Evolutionary conservation across 495 filamentous ascomycete species (phyloP).

Genomic region (Lasiosphaeria hispida): DNA sequence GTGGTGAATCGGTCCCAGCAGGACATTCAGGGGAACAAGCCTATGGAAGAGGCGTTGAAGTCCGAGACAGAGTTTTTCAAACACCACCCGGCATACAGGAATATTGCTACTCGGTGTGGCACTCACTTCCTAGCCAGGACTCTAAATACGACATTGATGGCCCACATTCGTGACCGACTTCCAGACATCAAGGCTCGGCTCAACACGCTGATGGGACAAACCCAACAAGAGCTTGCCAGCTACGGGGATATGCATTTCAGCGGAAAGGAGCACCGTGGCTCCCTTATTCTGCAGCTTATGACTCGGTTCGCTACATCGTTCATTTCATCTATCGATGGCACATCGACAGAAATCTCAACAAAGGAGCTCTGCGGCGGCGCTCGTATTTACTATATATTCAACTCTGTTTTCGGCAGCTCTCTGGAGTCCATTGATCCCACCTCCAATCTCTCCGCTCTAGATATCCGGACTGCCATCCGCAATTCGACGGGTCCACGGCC

Average conservation of each 20-base stretch:
- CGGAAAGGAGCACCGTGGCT: slow-evolving; percentile 93
- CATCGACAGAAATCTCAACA: slow-evolving; percentile 96
- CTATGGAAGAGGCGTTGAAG: slow-evolving; percentile 82
- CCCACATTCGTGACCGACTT: slow-evolving; percentile 90
- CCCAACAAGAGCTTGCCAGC: slow-evolving; percentile 95
- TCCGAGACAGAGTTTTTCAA: slow-evolving; percentile 94
- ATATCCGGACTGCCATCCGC: slow-evolving; percentile 96
- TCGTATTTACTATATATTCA: slow-evolving; percentile 99
- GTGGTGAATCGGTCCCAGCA: slow-evolving; percentile 98
- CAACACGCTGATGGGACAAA: slow-evolving; percentile 98
- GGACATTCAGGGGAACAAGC: slow-evolving; percentile 94
- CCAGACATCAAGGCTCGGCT: slow-evolving; percentile 97
- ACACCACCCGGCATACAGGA: slow-evolving; percentile 94
- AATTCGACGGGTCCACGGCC: slow-evolving; percentile 97
- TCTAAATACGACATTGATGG: slow-evolving; percentile 91
- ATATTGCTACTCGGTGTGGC: slow-evolving; percentile 90
- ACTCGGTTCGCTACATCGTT: slow-evolving; percentile 97
- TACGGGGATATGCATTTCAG: slow-evolving; percentile 98
- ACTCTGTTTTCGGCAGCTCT: slow-evolving; percentile 97
- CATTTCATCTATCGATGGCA: slow-evolving; percentile 98
- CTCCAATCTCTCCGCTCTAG: slow-evolving; percentile 88
- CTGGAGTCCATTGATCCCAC: slow-evolving; percentile 95
- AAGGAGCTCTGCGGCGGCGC: slow-evolving; percentile 97
- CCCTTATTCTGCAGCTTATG: slow-evolving; percentile 94
- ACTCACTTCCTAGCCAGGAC: slow-evolving; percentile 96